Percentiles rank a stretch among this genome's conserved stretches.
Conservation (phyloP, 225 moss, liverwort and hornwort genomes). For the Asterella californica region DNA sequence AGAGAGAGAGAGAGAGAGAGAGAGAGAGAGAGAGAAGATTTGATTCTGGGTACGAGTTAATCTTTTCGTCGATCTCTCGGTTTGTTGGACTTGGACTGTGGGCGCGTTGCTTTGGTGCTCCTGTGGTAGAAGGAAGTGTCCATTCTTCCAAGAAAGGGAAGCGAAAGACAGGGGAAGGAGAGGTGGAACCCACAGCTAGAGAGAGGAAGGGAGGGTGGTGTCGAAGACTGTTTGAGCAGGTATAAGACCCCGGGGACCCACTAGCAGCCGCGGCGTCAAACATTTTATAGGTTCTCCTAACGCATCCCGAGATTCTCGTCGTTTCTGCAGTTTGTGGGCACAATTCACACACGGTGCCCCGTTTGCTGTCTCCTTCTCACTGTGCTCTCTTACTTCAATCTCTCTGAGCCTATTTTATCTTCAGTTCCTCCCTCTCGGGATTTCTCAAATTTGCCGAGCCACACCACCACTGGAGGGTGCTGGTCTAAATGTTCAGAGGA, state of each 20-base stretch:
- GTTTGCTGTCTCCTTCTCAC: background rate
- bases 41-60: slow-evolving; percentile 2
- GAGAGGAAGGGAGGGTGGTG: background rate
- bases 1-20: background rate
- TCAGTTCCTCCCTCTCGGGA: background rate
- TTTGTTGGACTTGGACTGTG: background rate
- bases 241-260: background rate
- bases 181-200: slow-evolving; percentile 1
- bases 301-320: slow-evolving; percentile 8
- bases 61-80: background rate
- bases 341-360: slow-evolving; percentile 6
- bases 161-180: slow-evolving; percentile 1
- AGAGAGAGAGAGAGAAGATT: background rate
- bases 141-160: slow-evolving; percentile 11
- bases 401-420: background rate
- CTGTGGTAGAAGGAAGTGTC: background rate
- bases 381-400: background rate
- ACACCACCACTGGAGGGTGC: background rate
- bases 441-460: background rate
- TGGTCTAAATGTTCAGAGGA: background rate
- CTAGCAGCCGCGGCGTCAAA: background rate
- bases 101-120: background rate
- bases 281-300: background rate
- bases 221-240: slow-evolving; percentile 1
- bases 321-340: slow-evolving; percentile 9